Evolutionary conservation across 306 rosid genomes (phyloP).

Genomic region (Arachis hypogaea): DNA sequence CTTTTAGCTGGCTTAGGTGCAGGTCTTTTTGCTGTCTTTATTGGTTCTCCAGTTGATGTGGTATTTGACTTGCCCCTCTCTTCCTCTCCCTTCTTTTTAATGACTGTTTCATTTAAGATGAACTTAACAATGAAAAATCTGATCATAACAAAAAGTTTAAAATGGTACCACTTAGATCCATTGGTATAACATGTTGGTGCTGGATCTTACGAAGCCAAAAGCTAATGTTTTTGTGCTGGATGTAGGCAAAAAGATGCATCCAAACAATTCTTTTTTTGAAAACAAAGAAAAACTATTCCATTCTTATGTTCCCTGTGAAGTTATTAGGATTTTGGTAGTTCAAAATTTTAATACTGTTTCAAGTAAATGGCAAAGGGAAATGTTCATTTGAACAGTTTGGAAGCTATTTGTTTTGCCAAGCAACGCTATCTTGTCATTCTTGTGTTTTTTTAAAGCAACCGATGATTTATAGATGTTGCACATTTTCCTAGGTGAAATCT

Average conservation of each 20-base stretch:
- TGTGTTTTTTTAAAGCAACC: slow-evolving; percentile 24
- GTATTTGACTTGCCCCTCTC: slow-evolving; percentile 37
- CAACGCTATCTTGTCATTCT: slow-evolving; percentile 29
- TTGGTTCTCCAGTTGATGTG: slow-evolving; percentile 99
- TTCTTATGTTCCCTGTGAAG: slow-evolving; percentile 2
- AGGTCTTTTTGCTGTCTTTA: slow-evolving; percentile 89
- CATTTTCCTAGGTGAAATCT: slow-evolving; percentile 79
- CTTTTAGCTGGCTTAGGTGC: slow-evolving; percentile 97
- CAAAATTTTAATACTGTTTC: slow-evolving; percentile 20
- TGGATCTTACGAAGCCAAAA: slow-evolving; percentile 7
- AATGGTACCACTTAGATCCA: slow-evolving; percentile 2
- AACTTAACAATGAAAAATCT: slow-evolving; percentile 13
- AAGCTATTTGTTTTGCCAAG: slow-evolving; percentile 36
- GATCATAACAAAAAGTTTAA: slow-evolving; percentile 30
- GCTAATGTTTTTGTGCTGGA: slow-evolving; percentile 12
- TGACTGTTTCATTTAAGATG: not conserved
- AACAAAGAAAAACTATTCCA: not conserved
- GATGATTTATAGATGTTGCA: slow-evolving; percentile 43
- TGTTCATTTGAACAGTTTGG: slow-evolving; percentile 40
- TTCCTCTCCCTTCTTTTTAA: not conserved
- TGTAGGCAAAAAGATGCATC: slow-evolving; percentile 3
- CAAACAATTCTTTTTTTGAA: not conserved
- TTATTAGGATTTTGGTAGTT: slow-evolving; percentile 13
- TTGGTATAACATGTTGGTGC: slow-evolving; percentile 8
- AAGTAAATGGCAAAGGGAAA: slow-evolving; percentile 38